These are phyloP conservation scores for Pichia sp. DNA, from an alignment of 1,139 yeast genomes.

Conservation along the genomic window DNA sequence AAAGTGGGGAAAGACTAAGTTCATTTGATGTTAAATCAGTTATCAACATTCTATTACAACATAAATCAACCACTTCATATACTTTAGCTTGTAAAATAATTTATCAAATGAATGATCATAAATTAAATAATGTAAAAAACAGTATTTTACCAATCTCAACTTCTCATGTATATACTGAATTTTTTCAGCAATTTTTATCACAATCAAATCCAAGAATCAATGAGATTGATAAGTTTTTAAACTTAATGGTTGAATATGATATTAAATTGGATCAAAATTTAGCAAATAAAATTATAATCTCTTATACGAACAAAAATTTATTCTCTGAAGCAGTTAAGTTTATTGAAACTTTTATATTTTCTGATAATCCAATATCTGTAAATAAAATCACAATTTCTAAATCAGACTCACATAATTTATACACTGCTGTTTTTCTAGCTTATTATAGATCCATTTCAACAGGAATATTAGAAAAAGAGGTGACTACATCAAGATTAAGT, in stretches of 20 bases:
- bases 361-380: slow-evolving; percentile 12
- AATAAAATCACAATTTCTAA: slow-evolving; percentile 3
- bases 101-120: slow-evolving; percentile 19
- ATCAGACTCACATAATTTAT: slow-evolving; percentile 7
- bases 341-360: slow-evolving; percentile 17
- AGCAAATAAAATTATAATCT: slow-evolving; percentile 23
- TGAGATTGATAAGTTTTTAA: slow-evolving; percentile 20
- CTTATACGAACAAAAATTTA: slow-evolving; percentile 18
- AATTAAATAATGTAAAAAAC: slow-evolving; percentile 10
- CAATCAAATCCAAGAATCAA: slow-evolving; percentile 19
- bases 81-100: slow-evolving; percentile 19
- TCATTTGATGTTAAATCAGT: slow-evolving; percentile 21
- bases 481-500: slow-evolving; percentile 8
- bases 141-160: slow-evolving; percentile 26
- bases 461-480: slow-evolving; percentile 2
- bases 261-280: slow-evolving; percentile 21
- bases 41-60: slow-evolving; percentile 17
- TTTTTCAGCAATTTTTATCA: slow-evolving; percentile 22
- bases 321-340: slow-evolving; percentile 21
- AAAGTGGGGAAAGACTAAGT: slow-evolving; percentile 20
- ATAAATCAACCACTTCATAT: slow-evolving; percentile 18
- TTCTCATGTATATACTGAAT: slow-evolving; percentile 22
- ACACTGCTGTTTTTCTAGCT: slow-evolving; percentile 8
- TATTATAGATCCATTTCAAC: slow-evolving; percentile 12
- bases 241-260: slow-evolving; percentile 18